These are phyloP conservation scores for Candida pseudoviswanathii DNA, from an alignment of 1,139 yeast species.

Conservation along the genomic window DNA sequence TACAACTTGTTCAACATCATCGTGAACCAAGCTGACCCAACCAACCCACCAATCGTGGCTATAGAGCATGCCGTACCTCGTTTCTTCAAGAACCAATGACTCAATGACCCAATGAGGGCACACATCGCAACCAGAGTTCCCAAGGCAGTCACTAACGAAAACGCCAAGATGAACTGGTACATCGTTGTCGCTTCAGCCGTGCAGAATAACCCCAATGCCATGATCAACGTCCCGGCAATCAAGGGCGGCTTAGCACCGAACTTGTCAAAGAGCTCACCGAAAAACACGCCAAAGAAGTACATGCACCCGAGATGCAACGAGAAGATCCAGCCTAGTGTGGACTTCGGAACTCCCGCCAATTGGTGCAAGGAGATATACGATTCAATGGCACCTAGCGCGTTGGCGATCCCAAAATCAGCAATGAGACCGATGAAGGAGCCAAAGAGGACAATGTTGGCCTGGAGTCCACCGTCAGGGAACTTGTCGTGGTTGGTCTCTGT, in stretches of 20 bases:
- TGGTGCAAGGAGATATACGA: constrained; percentile 57
- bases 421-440: constrained; percentile 63
- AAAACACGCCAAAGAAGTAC: constrained; percentile 58
- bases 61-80: constrained; percentile 60
- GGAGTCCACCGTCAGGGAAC: constrained; percentile 66
- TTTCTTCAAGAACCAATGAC: constrained; percentile 61
- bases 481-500: constrained; percentile 27
- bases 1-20: constrained; percentile 53
- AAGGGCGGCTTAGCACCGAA: constrained; percentile 54
- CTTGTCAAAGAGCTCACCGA: constrained; percentile 64
- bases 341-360: constrained; percentile 39
- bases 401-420: constrained; percentile 64
- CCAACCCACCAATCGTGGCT: constrained; percentile 62
- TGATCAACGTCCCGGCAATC: constrained; percentile 46
- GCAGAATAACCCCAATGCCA: constrained; percentile 51
- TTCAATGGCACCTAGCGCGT: constrained; percentile 62
- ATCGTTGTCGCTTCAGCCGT: constrained; percentile 55
- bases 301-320: constrained; percentile 57
- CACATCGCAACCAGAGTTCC: constrained; percentile 61
- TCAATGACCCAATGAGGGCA: constrained; percentile 59
- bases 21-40: constrained; percentile 65
- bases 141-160: constrained; percentile 56
- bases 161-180: constrained; percentile 62
- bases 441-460: constrained; percentile 59
- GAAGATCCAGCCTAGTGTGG: constrained; percentile 65